A percentile compares a stretch with the other conserved stretches of the same genome.
Conservation (phyloP, 2,329 filamentous ascomycete species). For the Phymatotrichopsis omnivora region DNA sequence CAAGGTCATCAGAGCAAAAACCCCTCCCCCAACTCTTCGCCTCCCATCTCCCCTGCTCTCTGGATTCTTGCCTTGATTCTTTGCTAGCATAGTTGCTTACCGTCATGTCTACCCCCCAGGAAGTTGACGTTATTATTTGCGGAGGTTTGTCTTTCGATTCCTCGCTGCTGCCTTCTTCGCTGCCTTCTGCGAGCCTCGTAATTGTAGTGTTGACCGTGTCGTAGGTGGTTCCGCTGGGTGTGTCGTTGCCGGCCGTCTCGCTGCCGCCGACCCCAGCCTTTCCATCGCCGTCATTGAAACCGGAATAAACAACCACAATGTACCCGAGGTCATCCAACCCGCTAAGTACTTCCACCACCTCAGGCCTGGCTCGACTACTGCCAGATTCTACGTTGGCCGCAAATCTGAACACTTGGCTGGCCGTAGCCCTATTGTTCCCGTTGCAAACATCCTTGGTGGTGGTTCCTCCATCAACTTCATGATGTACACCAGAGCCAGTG, state of each 20-base stretch:
- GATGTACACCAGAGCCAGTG: constrained; percentile 33
- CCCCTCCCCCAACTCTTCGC: too few species aligned
- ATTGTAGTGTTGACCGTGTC: constrained; percentile 1
- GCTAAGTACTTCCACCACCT: constrained; percentile 44
- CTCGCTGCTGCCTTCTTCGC: background rate
- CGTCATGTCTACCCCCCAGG: constrained; percentile 22
- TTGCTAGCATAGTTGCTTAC: too few species aligned
- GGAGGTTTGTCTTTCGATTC: constrained; percentile 14
- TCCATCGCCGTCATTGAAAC: constrained; percentile 46
- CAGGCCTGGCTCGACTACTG: constrained; percentile 41
- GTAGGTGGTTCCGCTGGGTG: constrained; percentile 42
- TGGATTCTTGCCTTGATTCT: too few species aligned
- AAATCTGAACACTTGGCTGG: constrained; percentile 40
- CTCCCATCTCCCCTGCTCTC: too few species aligned
- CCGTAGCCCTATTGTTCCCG: constrained; percentile 38
- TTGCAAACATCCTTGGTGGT: constrained; percentile 42
- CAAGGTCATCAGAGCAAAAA: too few species aligned
- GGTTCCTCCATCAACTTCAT: constrained; percentile 52
- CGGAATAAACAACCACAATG: constrained; percentile 44
- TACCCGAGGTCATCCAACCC: constrained; percentile 43
- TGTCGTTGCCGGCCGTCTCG: constrained; percentile 43
- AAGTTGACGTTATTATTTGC: constrained; percentile 24
- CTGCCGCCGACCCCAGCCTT: constrained; percentile 42
- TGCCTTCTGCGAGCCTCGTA: background rate
- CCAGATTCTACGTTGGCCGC: constrained; percentile 44